phyloP scores from a whole-genome alignment of 257 asterid genomes.

The Solanum pennellii region DNA sequence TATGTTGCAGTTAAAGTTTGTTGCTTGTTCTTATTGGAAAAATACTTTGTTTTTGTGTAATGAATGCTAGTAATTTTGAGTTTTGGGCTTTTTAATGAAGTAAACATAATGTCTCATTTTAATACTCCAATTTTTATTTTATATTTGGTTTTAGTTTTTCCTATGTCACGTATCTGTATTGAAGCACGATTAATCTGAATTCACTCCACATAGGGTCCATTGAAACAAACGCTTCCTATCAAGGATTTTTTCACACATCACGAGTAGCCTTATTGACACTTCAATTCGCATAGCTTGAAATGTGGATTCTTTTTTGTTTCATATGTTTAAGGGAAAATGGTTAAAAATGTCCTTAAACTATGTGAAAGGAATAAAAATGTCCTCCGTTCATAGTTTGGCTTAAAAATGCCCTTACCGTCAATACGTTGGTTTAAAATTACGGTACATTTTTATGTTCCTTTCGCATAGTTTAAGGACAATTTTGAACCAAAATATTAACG shows the following conservation, averaged over 20 bases:
- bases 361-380: too few relatives aligned
- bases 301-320: background rate
- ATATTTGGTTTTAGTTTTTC: too few relatives aligned
- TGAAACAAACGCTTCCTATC: accelerated
- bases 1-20: background rate
- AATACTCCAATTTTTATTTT: too few relatives aligned
- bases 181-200: accelerated
- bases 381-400: too few relatives aligned
- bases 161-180: background rate
- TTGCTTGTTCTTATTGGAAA: background rate
- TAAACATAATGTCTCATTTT: background rate
- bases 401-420: too few relatives aligned
- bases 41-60: background rate
- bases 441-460: too few relatives aligned
- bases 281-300: background rate
- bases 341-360: too few relatives aligned
- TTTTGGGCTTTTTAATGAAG: background rate
- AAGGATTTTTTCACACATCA: background rate
- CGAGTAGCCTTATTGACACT: background rate
- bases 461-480: too few relatives aligned
- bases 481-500: too few relatives aligned
- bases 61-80: background rate
- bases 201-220: accelerated
- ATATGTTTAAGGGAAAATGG: background rate
- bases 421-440: too few relatives aligned